Conservation (phyloP, 495 filamentous ascomycete species). For the Neurospora africana region DNA sequence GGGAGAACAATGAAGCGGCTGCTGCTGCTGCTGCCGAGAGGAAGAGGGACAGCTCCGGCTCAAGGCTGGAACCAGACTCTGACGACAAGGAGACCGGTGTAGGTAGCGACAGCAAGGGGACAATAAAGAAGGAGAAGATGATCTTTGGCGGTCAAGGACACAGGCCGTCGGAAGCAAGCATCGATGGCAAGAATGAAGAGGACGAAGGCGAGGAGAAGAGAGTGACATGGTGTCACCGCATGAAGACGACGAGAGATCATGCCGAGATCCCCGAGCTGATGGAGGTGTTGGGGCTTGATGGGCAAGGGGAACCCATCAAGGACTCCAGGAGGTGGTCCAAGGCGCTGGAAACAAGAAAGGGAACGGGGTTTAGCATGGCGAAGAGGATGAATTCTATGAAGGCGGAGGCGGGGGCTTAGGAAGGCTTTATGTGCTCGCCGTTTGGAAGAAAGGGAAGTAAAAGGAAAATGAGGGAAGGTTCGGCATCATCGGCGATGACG, state of each 20-base stretch:
- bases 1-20: conserved; percentile 5
- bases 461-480: background rate
- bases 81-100: background rate
- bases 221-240: conserved; percentile 74
- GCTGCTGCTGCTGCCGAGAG: background rate
- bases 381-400: conserved; percentile 30
- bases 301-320: conserved; percentile 22
- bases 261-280: conserved; percentile 54
- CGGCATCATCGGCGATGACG: background rate
- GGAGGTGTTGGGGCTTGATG: conserved; percentile 51
- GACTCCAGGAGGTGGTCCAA: conserved; percentile 33
- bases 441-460: background rate
- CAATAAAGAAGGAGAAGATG: background rate
- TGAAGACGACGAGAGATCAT: conserved; percentile 72
- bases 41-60: background rate
- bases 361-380: conserved; percentile 32
- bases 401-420: background rate
- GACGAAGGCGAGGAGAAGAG: conserved; percentile 36
- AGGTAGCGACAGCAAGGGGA: background rate
- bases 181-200: conserved; percentile 18
- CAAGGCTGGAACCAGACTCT: background rate
- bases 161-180: conserved; percentile 11
- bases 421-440: background rate
- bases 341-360: conserved; percentile 34
- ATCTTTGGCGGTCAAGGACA: background rate